phyloP scores from a whole-genome alignment of 768 basidiomycete genomes.

The Naganishia friedmannii region DNA sequence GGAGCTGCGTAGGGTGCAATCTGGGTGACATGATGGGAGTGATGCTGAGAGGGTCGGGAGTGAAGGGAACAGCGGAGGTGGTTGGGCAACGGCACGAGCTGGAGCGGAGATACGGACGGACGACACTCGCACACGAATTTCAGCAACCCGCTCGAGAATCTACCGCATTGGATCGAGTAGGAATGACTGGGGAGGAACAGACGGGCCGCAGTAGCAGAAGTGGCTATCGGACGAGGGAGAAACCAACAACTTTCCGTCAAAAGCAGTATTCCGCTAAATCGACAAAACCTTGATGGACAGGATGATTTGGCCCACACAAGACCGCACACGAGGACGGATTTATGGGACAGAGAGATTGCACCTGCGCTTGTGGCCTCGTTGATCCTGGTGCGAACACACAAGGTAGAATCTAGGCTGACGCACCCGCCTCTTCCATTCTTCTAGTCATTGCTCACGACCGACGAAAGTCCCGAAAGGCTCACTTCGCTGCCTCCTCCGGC shows the following conservation, averaged over 20 bases:
- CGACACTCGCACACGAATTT: background rate
- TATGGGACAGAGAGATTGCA: background rate
- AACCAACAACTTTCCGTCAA: no score
- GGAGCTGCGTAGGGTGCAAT: conserved; percentile 1
- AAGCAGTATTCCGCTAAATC: no score
- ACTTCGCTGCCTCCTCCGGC: conserved; percentile 92
- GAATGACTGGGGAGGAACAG: background rate
- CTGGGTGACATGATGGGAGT: background rate
- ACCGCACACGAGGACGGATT: no score
- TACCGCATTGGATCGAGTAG: background rate
- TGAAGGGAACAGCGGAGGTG: background rate
- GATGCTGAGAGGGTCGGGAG: background rate
- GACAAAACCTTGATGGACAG: no score
- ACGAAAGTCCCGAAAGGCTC: conserved; percentile 97
- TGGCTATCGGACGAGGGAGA: no score
- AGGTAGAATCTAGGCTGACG: conserved; percentile 17
- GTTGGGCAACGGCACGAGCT: background rate
- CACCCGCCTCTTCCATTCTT: background rate
- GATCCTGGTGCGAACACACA: background rate
- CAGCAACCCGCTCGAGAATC: background rate
- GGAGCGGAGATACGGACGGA: background rate
- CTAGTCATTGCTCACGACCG: conserved; percentile 56
- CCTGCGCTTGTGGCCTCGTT: background rate
- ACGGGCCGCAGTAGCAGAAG: no score
- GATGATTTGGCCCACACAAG: background rate